Evolutionary conservation across 164 flowering plant species (phyloP).

Genomic region (Dillenia turbinata): DNA sequence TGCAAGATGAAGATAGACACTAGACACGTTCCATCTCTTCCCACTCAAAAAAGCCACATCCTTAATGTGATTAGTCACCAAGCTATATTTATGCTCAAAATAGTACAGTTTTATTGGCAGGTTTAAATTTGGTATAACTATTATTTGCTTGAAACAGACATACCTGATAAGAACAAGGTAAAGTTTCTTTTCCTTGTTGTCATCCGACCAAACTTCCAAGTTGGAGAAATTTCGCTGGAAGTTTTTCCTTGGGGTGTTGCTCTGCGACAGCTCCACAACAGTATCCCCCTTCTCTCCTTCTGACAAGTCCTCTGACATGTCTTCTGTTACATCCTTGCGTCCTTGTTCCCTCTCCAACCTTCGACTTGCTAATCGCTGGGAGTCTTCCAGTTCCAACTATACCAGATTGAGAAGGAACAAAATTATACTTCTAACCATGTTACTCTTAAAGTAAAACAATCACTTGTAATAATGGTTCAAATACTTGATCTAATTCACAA

Average conservation of each 20-base stretch:
- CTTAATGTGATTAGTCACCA: too few relatives aligned
- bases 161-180: slow-evolving; percentile 89
- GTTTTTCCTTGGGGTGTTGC: slow-evolving; percentile 55
- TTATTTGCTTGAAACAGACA: neutral
- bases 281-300: slow-evolving; percentile 78
- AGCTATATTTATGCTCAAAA: too few relatives aligned
- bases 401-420: neutral
- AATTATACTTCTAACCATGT: too few relatives aligned
- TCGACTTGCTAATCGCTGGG: slow-evolving; percentile 50
- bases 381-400: slow-evolving; percentile 74
- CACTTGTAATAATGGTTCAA: too few relatives aligned
- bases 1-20: too few relatives aligned
- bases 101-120: too few relatives aligned
- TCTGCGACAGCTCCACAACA: slow-evolving; percentile 36
- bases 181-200: slow-evolving; percentile 74
- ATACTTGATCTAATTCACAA: too few relatives aligned
- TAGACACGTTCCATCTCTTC: too few relatives aligned
- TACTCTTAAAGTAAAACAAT: too few relatives aligned
- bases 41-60: too few relatives aligned
- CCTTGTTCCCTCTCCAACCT: slow-evolving; percentile 86
- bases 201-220: slow-evolving; percentile 83
- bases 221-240: slow-evolving; percentile 59
- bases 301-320: slow-evolving; percentile 76
- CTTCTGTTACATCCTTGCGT: slow-evolving; percentile 77
- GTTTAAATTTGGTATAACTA: neutral